Conservation (phyloP, 2,329 filamentous ascomycete species). For the Penicillium sp. region DNA sequence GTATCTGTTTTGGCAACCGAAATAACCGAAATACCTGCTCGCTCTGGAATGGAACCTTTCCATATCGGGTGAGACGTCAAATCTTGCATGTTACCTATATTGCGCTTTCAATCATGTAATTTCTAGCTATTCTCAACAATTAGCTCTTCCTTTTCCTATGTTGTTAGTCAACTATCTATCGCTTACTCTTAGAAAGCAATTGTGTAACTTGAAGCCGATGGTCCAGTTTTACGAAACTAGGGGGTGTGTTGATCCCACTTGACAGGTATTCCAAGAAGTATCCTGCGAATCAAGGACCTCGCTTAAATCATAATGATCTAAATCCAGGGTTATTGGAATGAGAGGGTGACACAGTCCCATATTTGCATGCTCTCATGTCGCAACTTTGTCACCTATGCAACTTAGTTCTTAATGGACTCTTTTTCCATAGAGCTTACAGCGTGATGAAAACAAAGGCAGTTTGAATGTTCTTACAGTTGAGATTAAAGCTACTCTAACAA, state of each 20-base stretch:
- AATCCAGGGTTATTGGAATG: constrained; percentile 12
- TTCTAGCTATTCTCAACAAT: too few relatives aligned
- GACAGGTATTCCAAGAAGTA: constrained; percentile 18
- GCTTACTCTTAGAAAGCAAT: too few relatives aligned
- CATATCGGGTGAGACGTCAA: constrained; percentile 8
- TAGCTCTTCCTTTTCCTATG: too few relatives aligned
- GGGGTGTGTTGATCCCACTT: constrained; percentile 12
- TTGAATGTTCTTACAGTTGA: not conserved
- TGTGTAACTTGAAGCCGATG: not conserved
- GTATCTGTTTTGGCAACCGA: not conserved
- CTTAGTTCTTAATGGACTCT: not conserved
- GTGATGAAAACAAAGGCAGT: not conserved
- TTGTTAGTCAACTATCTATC: too few relatives aligned
- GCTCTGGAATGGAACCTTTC: constrained; percentile 18
- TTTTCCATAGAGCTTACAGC: not conserved
- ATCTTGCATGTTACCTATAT: constrained; percentile 1
- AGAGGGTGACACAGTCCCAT: constrained; percentile 1
- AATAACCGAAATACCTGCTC: constrained; percentile 6
- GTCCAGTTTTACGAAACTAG: constrained; percentile 13
- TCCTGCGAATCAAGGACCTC: not conserved
- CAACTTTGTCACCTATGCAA: not conserved
- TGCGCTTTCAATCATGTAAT: too few relatives aligned
- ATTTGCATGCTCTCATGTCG: not conserved
- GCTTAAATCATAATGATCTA: constrained; percentile 18
- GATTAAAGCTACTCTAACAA: not conserved